Evolutionary conservation across 2,329 filamentous ascomycete species (phyloP).

Genomic region (Calonectria pseudoreteaudii): DNA sequence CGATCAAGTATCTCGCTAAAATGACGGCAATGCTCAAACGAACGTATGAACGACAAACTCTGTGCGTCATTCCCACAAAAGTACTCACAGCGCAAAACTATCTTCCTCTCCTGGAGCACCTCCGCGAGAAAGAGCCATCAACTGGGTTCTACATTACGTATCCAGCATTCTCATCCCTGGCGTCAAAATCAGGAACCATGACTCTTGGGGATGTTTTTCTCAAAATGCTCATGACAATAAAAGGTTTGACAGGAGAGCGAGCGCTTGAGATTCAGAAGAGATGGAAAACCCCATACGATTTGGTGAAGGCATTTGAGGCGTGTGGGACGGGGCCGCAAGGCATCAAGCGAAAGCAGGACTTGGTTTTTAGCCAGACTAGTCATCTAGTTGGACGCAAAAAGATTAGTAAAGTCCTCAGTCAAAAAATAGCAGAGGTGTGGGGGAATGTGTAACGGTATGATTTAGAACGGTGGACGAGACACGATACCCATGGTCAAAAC

Average conservation of each 20-base stretch:
- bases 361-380: slow-evolving; percentile 69
- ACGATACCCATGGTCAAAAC: slow-evolving; percentile 39
- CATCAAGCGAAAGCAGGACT: slow-evolving; percentile 67
- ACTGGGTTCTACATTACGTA: slow-evolving; percentile 74
- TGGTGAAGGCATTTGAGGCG: slow-evolving; percentile 76
- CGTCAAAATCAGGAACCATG: slow-evolving; percentile 80
- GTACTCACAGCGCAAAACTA: slow-evolving; percentile 75
- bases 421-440: slow-evolving; percentile 80
- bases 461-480: slow-evolving; percentile 16
- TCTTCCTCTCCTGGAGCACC: slow-evolving; percentile 69
- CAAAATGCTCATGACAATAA: slow-evolving; percentile 88
- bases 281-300: slow-evolving; percentile 80
- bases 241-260: slow-evolving; percentile 80
- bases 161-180: slow-evolving; percentile 76
- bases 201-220: slow-evolving; percentile 81
- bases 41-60: slow-evolving; percentile 69
- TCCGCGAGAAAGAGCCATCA: slow-evolving; percentile 64
- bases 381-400: slow-evolving; percentile 76
- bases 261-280: slow-evolving; percentile 82
- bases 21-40: slow-evolving; percentile 77
- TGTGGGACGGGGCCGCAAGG: slow-evolving; percentile 62
- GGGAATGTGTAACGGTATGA: slow-evolving; percentile 56
- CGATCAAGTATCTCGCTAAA: slow-evolving; percentile 78
- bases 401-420: slow-evolving; percentile 73
- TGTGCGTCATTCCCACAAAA: slow-evolving; percentile 75